Conservation (phyloP, 2,329 filamentous ascomycete genomes). For the Tolypocladium amazonense region DNA sequence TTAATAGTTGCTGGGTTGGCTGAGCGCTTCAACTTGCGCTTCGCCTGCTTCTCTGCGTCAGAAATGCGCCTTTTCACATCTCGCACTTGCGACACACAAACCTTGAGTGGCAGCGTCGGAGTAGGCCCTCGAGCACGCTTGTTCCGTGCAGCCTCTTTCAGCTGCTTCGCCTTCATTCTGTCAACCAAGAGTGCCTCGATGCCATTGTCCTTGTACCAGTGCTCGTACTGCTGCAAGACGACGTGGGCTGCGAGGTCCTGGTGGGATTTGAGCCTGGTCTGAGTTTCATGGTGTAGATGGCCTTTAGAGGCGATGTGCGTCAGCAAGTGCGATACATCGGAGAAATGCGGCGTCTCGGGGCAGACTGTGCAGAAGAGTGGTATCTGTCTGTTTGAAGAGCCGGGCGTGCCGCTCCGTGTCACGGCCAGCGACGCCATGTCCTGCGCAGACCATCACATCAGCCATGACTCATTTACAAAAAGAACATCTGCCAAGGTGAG, state of each 20-base stretch:
- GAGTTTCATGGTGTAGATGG: slow-evolving; percentile 79
- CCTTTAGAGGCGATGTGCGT: slow-evolving; percentile 89
- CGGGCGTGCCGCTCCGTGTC: slow-evolving; percentile 9
- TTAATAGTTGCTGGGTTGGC: slow-evolving; percentile 13
- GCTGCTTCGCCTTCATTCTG: slow-evolving; percentile 65
- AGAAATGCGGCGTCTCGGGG: slow-evolving; percentile 69
- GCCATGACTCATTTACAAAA: neutral
- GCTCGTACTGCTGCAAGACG: slow-evolving; percentile 57
- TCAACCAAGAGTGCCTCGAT: slow-evolving; percentile 68
- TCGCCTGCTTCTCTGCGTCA: slow-evolving; percentile 10
- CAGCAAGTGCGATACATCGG: slow-evolving; percentile 81
- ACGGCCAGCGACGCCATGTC: slow-evolving; percentile 25
- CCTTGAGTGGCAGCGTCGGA: slow-evolving; percentile 11
- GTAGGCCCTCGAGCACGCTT: slow-evolving; percentile 23
- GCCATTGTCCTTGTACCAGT: slow-evolving; percentile 65
- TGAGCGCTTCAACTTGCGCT: slow-evolving; percentile 18
- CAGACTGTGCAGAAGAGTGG: slow-evolving; percentile 77
- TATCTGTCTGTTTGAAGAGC: slow-evolving; percentile 29
- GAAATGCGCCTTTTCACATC: neutral
- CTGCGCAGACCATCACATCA: slow-evolving; percentile 11
- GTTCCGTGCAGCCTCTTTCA: slow-evolving; percentile 49
- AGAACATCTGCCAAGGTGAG: neutral
- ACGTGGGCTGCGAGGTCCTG: slow-evolving; percentile 54
- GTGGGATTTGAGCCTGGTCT: slow-evolving; percentile 61
- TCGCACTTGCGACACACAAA: neutral